Conservation (phyloP, 1,139 yeast genomes). For the Taphrina communis region DNA sequence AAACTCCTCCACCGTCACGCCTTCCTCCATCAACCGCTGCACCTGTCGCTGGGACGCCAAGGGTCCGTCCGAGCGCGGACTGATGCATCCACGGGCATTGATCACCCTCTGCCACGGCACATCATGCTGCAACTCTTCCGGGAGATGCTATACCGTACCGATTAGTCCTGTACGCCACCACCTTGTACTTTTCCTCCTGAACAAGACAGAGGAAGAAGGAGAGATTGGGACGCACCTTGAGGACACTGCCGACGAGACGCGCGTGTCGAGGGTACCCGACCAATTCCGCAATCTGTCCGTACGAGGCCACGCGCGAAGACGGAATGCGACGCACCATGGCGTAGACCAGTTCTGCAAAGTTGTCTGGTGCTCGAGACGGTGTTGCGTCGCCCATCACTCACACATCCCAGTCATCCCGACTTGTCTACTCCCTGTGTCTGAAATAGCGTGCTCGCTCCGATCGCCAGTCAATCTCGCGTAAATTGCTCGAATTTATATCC, state of each 20-base stretch:
- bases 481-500: no score
- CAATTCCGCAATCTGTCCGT: slow-evolving; percentile 30
- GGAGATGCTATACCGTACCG: background rate
- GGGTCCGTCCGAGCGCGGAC: slow-evolving; percentile 37
- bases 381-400: background rate
- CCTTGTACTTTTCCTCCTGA: no score
- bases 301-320: slow-evolving; percentile 12
- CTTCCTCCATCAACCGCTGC: slow-evolving; percentile 17
- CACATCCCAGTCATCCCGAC: background rate
- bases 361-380: slow-evolving; percentile 26
- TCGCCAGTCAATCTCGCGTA: no score
- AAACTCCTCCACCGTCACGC: slow-evolving; percentile 36
- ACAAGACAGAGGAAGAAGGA: no score
- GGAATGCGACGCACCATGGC: slow-evolving; percentile 23
- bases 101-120: slow-evolving; percentile 39
- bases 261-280: slow-evolving; percentile 31
- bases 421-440: no score
- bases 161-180: no score
- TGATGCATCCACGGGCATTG: slow-evolving; percentile 27
- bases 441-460: no score
- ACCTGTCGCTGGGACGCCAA: slow-evolving; percentile 34
- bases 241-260: slow-evolving; percentile 33
- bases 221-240: slow-evolving; percentile 1
- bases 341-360: slow-evolving; percentile 35
- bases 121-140: slow-evolving; percentile 11